Percentiles rank a stretch among this genome's conserved stretches.
phyloP scores from a whole-genome alignment of 1,284 basidiomycete species.

The Cryptococcus sp. region DNA sequence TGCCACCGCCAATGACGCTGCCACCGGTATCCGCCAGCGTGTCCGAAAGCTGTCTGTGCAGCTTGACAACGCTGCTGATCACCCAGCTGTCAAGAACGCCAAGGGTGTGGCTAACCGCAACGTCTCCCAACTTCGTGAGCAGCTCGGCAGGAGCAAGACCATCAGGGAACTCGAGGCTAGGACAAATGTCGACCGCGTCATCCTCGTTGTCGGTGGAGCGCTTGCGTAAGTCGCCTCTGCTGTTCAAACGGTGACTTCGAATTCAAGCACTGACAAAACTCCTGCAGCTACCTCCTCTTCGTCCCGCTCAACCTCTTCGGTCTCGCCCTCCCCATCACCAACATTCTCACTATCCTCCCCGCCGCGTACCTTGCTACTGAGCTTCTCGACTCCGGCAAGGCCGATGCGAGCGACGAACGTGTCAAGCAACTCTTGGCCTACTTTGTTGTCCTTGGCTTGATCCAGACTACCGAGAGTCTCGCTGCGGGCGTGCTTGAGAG shows the following conservation, averaged over 20 bases:
- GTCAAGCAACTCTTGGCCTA: conserved; percentile 39
- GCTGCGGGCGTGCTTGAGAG: conserved; percentile 35
- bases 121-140: conserved; percentile 27
- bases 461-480: conserved; percentile 44
- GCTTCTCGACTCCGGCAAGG: conserved; percentile 24
- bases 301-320: conserved; percentile 46
- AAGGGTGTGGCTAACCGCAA: conserved; percentile 28
- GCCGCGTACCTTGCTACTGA: conserved; percentile 35
- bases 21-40: conserved; percentile 23
- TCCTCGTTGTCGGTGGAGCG: conserved; percentile 33
- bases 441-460: conserved; percentile 45
- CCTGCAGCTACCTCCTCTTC: conserved; percentile 39
- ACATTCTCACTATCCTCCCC: conserved; percentile 34
- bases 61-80: conserved; percentile 28
- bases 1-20: conserved; percentile 11
- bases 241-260: not conserved
- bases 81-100: conserved; percentile 36
- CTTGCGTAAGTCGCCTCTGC: conserved; percentile 28
- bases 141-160: conserved; percentile 30
- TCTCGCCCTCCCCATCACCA: conserved; percentile 39
- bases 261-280: not conserved
- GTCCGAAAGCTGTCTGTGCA: conserved; percentile 23
- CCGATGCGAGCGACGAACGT: conserved; percentile 20
- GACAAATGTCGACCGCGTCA: conserved; percentile 39
- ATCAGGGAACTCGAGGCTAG: conserved; percentile 34